Base-by-base conservation (phyloP, 176 grass and related monocot species). In the Hordeum vulgare region DNA sequence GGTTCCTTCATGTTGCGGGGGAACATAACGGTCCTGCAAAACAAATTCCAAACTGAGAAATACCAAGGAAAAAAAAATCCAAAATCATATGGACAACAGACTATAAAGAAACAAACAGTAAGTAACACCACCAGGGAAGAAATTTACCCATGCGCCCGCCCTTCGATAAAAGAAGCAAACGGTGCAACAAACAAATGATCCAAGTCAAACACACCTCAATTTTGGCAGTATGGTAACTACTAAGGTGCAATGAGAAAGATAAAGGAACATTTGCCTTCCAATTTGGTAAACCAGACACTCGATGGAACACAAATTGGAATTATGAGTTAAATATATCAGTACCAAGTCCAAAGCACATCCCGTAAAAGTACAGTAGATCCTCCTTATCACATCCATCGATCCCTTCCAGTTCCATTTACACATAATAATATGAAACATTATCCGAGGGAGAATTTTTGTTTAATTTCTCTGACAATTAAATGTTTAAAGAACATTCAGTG, bases 401-500 rank as follows among this genome's bases (percentile, higher is more conserved):
- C 42, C 28, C 44, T 53, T 76, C 25, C 25, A 45, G 21, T 67
- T 44, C 6, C 47, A 18, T 76, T 59, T 67, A 75, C 47, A 75
- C 11, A 67, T 75, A 75, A 85, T 44, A 42, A 80, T 75, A 86
- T 67, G 61, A 35, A 59, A 41, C 13, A 75, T 14, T 42, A 80
- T 66, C 44, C 68, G 8, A 56, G 29, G 28, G 24, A 80, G 53
- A 67, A 24, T 18, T 24, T 41, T 76, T 65, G 41, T 36, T 33
- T 26, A 81, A 47, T 27, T 58, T 87, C 13, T 59, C 44, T 1
- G 49, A 63, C 31, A 76, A 4, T 3, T 81, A 29, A 31, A 69
- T 68, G 18, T 57, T 51, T 77, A 82, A 36, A 81, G 51, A 49
- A 49, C 53, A 81, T 76, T 60, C 28, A 82, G 13, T 45, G 67